Conservation (phyloP, 2,329 filamentous ascomycete genomes). For the Cercospora sesami region DNA sequence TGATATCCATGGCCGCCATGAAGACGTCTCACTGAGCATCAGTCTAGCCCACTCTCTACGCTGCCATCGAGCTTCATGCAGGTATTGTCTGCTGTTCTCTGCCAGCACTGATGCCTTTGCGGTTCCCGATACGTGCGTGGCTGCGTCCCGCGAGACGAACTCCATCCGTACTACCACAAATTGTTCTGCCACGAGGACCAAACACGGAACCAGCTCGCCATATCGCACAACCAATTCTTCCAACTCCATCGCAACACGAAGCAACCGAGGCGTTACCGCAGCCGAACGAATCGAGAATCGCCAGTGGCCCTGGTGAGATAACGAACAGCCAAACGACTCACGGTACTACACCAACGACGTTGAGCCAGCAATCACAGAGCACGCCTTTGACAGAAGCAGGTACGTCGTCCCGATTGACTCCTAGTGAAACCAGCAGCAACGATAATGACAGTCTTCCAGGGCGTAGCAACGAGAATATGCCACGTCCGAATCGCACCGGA, state of each 20-base stretch:
- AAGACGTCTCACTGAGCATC: neutral
- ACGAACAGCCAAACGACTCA: neutral
- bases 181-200: neutral
- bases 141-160: slow-evolving; percentile 2
- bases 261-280: neutral
- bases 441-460: neutral
- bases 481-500: neutral
- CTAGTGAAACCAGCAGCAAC: too few relatives aligned
- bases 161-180: neutral
- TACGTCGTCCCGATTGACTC: neutral
- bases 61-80: slow-evolving; percentile 3
- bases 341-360: neutral
- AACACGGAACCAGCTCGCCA: neutral
- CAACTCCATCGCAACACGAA: slow-evolving; percentile 7
- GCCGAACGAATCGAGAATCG: neutral
- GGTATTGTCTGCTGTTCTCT: slow-evolving; percentile 14
- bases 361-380: neutral
- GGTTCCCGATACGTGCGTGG: slow-evolving; percentile 9
- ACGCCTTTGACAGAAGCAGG: neutral
- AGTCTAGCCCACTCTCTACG: slow-evolving; percentile 9
- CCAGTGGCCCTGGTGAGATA: neutral
- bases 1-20: neutral
- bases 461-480: neutral
- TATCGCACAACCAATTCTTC: slow-evolving; percentile 5
- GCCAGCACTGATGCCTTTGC: slow-evolving; percentile 12